Conservation (phyloP, 2,329 filamentous ascomycete genomes). For the Pyrenochaeta sp. region DNA sequence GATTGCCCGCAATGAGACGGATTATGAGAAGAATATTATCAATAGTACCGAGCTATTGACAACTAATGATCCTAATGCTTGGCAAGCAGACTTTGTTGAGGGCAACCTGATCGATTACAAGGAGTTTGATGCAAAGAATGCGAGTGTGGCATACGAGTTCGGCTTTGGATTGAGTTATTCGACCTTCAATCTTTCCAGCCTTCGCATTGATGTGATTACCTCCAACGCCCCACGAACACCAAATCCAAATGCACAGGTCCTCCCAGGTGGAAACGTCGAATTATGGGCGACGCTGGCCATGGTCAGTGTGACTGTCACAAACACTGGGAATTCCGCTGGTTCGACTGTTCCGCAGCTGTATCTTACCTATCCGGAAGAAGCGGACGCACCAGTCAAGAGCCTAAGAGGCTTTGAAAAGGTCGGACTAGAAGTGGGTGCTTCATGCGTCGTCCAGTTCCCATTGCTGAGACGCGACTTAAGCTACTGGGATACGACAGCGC, state of each 20-base stretch:
- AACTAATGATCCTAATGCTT: slow-evolving; percentile 47
- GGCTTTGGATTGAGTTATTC: slow-evolving; percentile 51
- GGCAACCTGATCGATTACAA: slow-evolving; percentile 64
- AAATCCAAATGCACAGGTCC: slow-evolving; percentile 21
- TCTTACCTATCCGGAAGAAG: slow-evolving; percentile 54
- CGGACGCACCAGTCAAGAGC: slow-evolving; percentile 49
- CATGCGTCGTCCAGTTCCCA: slow-evolving; percentile 53
- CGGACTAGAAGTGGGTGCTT: slow-evolving; percentile 53
- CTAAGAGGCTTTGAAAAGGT: slow-evolving; percentile 60
- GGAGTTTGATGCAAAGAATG: slow-evolving; percentile 56
- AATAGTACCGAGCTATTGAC: slow-evolving; percentile 46
- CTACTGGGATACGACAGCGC: slow-evolving; percentile 57
- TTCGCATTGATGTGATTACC: slow-evolving; percentile 18
- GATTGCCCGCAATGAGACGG: slow-evolving; percentile 73
- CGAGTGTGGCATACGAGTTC: slow-evolving; percentile 44
- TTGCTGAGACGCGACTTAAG: slow-evolving; percentile 60
- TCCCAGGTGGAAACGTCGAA: slow-evolving; percentile 62
- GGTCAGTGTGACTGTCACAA: slow-evolving; percentile 59
- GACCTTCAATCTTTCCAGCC: slow-evolving; percentile 40
- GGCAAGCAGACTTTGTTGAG: slow-evolving; percentile 62
- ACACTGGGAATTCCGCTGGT: slow-evolving; percentile 60
- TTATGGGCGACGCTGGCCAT: slow-evolving; percentile 63
- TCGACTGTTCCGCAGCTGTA: slow-evolving; percentile 66
- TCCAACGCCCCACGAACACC: slow-evolving; percentile 25
- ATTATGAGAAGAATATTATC: slow-evolving; percentile 63